A percentile compares a stretch with the other conserved stretches of the same genome.
These are phyloP conservation scores for Beauveria pseudobassiana DNA, from an alignment of 2,329 filamentous ascomycete genomes.

Conservation along the genomic window DNA sequence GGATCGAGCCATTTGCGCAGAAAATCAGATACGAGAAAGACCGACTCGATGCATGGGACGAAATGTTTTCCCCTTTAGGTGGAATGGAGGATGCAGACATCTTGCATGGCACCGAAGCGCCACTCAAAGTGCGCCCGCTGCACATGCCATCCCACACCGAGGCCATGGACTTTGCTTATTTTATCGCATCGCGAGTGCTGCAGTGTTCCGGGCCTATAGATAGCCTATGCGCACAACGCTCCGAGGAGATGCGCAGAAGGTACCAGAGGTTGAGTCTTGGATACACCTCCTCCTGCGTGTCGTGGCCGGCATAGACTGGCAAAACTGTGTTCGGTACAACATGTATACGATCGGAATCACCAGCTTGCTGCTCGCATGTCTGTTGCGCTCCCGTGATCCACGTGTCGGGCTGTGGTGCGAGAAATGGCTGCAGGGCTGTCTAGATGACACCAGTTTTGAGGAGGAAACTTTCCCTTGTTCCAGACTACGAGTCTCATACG, in stretches of 20 bases:
- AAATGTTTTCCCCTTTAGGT: not conserved
- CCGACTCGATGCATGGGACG: not conserved
- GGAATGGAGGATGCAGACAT: not conserved
- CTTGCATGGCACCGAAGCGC: no score
- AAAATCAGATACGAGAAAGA: not conserved
- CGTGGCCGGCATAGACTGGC: constrained; percentile 17
- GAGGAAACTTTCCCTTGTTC: constrained; percentile 18
- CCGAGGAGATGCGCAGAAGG: not conserved
- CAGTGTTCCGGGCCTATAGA: constrained; percentile 9
- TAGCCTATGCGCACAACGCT: not conserved
- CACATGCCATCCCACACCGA: constrained; percentile 11
- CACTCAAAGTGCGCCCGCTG: constrained; percentile 7
- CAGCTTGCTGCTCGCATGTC: constrained; percentile 15
- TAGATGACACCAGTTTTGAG: constrained; percentile 13
- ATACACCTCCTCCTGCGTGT: constrained; percentile 17
- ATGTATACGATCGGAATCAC: constrained; percentile 18
- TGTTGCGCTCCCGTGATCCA: constrained; percentile 11
- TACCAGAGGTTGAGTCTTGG: constrained; percentile 13
- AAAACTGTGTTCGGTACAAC: constrained; percentile 17
- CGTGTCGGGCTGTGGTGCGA: constrained; percentile 15
- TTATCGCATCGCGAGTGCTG: constrained; percentile 12
- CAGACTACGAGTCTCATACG: constrained; percentile 15
- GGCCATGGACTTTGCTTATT: constrained; percentile 16
- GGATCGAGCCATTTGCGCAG: not conserved
- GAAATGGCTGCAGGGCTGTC: constrained; percentile 15